These are phyloP conservation scores for Alternaria gaisen DNA, from an alignment of 2,329 filamentous ascomycete species.

Conservation along the genomic window DNA sequence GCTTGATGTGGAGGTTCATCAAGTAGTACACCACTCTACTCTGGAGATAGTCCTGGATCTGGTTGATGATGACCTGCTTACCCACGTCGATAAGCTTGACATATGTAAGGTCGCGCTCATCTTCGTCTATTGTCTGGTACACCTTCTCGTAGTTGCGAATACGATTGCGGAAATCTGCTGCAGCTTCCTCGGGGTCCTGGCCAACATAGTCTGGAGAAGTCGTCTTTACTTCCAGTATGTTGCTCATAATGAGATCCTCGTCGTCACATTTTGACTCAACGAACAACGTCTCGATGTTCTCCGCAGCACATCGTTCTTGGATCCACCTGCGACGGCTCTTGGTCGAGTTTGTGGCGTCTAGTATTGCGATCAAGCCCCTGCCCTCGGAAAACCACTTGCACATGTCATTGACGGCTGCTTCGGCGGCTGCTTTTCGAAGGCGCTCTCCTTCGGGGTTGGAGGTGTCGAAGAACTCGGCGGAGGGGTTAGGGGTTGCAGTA, in stretches of 20 bases:
- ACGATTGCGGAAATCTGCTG: conserved; percentile 88
- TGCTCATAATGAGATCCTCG: conserved; percentile 95
- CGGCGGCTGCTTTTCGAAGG: conserved; percentile 84
- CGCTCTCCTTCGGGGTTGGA: conserved; percentile 90
- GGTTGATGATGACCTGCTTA: conserved; percentile 96
- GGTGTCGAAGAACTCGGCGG: conserved; percentile 94
- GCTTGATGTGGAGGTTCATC: conserved; percentile 98
- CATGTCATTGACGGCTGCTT: conserved; percentile 94
- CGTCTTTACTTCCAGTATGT: conserved; percentile 97
- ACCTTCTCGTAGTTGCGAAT: conserved; percentile 98
- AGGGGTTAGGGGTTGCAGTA: conserved; percentile 85
- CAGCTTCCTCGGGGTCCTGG: conserved; percentile 91
- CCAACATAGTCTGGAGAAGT: conserved; percentile 94
- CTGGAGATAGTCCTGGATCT: conserved; percentile 95
- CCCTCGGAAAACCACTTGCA: conserved; percentile 83
- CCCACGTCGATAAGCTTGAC: conserved; percentile 98
- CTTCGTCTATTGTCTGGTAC: conserved; percentile 90
- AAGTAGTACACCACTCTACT: conserved; percentile 97
- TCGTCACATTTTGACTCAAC: conserved; percentile 98
- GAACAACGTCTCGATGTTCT: conserved; percentile 89
- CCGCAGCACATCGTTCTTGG: conserved; percentile 75
- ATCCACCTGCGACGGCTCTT: conserved; percentile 92
- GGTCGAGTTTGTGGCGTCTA: conserved; percentile 97
- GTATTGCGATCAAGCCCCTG: conserved; percentile 85
- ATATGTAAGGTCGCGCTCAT: conserved; percentile 89